Evolutionary conservation across 2,329 filamentous ascomycete species (phyloP).

Genomic region (Pseudogymnoascus sp.): DNA sequence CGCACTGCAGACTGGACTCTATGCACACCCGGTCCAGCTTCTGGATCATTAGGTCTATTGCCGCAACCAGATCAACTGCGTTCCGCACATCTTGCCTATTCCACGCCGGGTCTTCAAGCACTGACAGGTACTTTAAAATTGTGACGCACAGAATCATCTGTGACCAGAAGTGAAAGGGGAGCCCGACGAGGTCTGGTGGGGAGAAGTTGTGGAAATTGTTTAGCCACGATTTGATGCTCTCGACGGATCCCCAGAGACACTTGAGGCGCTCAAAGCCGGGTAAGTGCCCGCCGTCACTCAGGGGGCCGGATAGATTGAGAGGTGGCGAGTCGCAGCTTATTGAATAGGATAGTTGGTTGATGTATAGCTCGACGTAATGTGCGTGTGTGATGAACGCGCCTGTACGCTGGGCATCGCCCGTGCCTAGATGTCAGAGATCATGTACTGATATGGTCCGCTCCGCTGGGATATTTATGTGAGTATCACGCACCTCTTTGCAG

Average conservation of each 20-base stretch:
- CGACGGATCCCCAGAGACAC: slow-evolving; percentile 29
- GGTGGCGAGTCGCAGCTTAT: slow-evolving; percentile 18
- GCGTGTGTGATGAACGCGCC: slow-evolving; percentile 14
- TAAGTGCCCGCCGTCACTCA: slow-evolving; percentile 7
- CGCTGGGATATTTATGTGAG: not conserved
- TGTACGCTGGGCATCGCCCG: slow-evolving; percentile 10
- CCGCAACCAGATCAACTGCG: slow-evolving; percentile 24
- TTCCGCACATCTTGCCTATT: slow-evolving; percentile 29
- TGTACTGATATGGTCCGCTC: not conserved
- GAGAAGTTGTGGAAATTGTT: slow-evolving; percentile 26
- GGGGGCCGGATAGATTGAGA: slow-evolving; percentile 17
- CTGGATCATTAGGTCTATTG: slow-evolving; percentile 26
- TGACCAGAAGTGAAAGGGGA: slow-evolving; percentile 31
- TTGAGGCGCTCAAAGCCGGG: slow-evolving; percentile 27
- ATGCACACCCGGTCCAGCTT: slow-evolving; percentile 23
- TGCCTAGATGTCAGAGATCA: not conserved
- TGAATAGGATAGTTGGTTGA: slow-evolving; percentile 23
- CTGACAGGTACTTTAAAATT: slow-evolving; percentile 30
- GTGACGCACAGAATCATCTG: slow-evolving; percentile 30
- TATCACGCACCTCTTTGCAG: slow-evolving; percentile 18
- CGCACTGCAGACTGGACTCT: slow-evolving; percentile 24
- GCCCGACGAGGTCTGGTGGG: slow-evolving; percentile 21
- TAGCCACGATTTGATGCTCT: slow-evolving; percentile 29
- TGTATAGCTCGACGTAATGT: slow-evolving; percentile 12
- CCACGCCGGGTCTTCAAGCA: slow-evolving; percentile 31